These are phyloP conservation scores for Globisporangium canariense DNA, from an alignment of 352 stramenopile genomes.

Conservation along the genomic window DNA sequence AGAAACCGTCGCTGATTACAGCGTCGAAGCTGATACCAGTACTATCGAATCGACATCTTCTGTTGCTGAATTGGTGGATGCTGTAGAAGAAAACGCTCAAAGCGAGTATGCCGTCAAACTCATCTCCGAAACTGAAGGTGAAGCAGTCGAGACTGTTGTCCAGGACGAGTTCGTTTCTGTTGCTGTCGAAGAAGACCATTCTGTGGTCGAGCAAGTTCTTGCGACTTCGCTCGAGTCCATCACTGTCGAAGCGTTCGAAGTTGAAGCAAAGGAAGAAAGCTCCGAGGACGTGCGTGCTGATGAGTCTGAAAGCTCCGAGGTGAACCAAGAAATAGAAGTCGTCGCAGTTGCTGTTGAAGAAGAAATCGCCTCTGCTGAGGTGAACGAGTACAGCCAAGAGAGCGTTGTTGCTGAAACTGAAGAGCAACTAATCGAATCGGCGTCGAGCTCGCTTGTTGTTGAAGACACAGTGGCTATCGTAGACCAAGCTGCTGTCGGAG, in stretches of 20 bases:
- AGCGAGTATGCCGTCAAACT: neutral
- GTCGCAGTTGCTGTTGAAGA: neutral
- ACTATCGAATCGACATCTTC: neutral
- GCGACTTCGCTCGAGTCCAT: neutral
- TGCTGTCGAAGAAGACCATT: neutral
- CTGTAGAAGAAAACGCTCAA: neutral
- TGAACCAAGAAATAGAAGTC: neutral
- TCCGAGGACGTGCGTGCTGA: neutral
- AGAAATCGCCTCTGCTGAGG: neutral
- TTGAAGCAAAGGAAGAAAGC: neutral
- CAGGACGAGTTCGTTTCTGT: neutral
- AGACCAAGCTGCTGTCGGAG: neutral
- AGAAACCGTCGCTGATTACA: neutral
- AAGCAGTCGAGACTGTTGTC: neutral
- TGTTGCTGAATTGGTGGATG: neutral
- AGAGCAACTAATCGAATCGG: conserved; percentile 3
- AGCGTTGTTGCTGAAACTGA: neutral
- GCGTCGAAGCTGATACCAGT: neutral
- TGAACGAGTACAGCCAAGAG: neutral
- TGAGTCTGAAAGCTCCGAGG: neutral
- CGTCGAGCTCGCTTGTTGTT: neutral
- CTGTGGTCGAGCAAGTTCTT: neutral
- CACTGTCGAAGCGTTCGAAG: neutral
- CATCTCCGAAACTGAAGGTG: neutral
- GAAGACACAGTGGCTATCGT: neutral